Percentiles rank a stretch among this genome's conserved stretches.
Evolutionary conservation across 83 land plant genomes (phyloP).

Genomic region (Isoetes engelmannii): DNA sequence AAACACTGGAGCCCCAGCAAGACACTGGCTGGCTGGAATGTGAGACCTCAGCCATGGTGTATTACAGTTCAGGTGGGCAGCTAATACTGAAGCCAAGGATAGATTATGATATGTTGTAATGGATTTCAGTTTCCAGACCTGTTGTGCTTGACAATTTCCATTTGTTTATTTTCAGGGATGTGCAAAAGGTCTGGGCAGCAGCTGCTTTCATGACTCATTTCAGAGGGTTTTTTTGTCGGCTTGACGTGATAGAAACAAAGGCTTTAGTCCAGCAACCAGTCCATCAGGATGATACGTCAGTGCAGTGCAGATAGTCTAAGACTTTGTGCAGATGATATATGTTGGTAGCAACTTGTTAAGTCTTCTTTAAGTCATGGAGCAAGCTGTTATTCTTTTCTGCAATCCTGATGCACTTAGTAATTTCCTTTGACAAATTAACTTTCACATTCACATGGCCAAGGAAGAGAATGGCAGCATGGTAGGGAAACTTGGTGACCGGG

Average conservation of each 20-base stretch:
- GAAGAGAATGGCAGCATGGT: slow-evolving; percentile 20
- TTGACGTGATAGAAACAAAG: slow-evolving; percentile 24
- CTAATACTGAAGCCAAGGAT: too few relatives aligned
- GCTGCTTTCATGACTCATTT: slow-evolving; percentile 30
- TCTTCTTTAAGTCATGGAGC: too few relatives aligned
- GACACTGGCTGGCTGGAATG: too few relatives aligned
- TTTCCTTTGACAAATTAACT: not conserved
- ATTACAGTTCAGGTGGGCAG: too few relatives aligned
- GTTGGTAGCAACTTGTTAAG: too few relatives aligned
- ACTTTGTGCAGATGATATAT: too few relatives aligned
- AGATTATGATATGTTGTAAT: too few relatives aligned
- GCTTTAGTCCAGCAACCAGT: not conserved
- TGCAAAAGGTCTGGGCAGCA: slow-evolving; percentile 35
- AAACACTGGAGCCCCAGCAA: too few relatives aligned
- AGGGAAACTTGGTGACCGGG: slow-evolving; percentile 47
- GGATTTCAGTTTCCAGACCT: too few relatives aligned
- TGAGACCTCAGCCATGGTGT: not conserved
- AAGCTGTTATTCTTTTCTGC: too few relatives aligned
- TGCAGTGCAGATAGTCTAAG: too few relatives aligned
- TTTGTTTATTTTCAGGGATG: slow-evolving; percentile 19
- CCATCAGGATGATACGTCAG: not conserved
- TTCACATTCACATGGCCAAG: not conserved
- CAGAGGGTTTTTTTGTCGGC: slow-evolving; percentile 25
- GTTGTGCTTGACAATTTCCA: not conserved
- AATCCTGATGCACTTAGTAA: too few relatives aligned